Percentiles rank a stretch among this genome's conserved stretches.
phyloP scores from a whole-genome alignment of 176 grass and related monocot genomes.

The Oryza officinalis region DNA sequence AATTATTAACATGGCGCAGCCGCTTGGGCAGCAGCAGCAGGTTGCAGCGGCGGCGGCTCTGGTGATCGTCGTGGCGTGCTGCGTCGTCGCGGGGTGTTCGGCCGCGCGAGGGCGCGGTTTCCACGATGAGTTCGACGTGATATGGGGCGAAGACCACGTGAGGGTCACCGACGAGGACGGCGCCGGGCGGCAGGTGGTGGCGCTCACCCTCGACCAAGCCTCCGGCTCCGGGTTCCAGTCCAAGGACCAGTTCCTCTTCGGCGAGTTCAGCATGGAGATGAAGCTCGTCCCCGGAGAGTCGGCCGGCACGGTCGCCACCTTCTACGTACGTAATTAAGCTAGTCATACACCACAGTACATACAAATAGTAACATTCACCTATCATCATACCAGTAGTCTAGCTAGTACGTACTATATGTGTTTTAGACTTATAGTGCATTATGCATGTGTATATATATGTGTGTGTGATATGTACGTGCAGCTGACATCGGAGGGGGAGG shows the following conservation, averaged over 20 bases:
- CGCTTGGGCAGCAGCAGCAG: neutral
- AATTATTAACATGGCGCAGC: neutral
- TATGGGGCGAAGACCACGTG: conserved; percentile 39
- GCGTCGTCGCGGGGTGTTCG: neutral
- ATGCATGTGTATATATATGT: neutral
- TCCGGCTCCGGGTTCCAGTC: conserved; percentile 58
- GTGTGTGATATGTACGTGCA: neutral
- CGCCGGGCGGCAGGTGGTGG: neutral
- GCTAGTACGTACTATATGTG: too few relatives aligned
- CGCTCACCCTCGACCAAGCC: conserved; percentile 26
- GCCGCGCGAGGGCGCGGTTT: neutral
- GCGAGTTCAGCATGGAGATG: conserved; percentile 49
- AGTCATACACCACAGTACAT: too few relatives aligned
- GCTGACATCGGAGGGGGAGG: conserved; percentile 42
- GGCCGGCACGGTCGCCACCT: conserved; percentile 51
- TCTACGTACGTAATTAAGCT: conserved; percentile 44
- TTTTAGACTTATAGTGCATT: too few relatives aligned
- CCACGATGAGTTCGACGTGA: neutral
- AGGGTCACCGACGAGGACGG: conserved; percentile 13
- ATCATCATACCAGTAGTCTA: too few relatives aligned
- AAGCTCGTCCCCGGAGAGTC: conserved; percentile 62
- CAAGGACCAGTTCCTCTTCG: conserved; percentile 51
- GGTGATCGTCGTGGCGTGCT: neutral
- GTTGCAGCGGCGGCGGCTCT: neutral
- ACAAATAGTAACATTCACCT: too few relatives aligned